Conservation (phyloP, 257 asterid genomes). For the Ehretia macrophylla region DNA sequence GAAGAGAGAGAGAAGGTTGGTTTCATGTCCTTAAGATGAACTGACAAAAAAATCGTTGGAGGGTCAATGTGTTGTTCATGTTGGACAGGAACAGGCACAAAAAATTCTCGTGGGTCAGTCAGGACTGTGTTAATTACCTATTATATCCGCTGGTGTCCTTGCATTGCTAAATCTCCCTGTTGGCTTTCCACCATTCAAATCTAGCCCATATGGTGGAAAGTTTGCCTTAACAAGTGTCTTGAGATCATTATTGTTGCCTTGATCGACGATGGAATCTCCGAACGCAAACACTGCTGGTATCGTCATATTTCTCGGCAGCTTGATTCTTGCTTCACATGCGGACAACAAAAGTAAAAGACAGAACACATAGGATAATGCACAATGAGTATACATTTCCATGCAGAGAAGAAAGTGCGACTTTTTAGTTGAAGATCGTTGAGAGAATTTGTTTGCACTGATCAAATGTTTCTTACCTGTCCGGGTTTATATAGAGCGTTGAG, state of each 20-base stretch:
- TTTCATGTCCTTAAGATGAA: no score
- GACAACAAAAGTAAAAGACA: neutral
- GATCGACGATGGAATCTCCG: slow-evolving; percentile 80
- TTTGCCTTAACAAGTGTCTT: slow-evolving; percentile 31
- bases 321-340: slow-evolving; percentile 29
- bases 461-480: no score
- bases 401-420: no score
- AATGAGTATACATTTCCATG: no score
- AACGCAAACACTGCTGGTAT: slow-evolving; percentile 56
- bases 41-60: neutral
- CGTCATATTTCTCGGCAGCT: slow-evolving; percentile 32
- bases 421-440: no score
- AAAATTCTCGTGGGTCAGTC: neutral
- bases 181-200: slow-evolving; percentile 45
- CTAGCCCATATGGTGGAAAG: slow-evolving; percentile 64
- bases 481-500: no score
- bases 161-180: slow-evolving; percentile 77
- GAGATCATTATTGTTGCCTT: slow-evolving; percentile 52
- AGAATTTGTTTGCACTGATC: no score
- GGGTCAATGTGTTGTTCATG: neutral
- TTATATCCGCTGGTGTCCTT: slow-evolving; percentile 56
- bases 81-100: neutral
- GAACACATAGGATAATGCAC: no score
- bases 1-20: no score
- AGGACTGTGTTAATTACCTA: slow-evolving; percentile 46